phyloP scores from a whole-genome alignment of 176 grass and related monocot genomes.

The Triticum turgidum region DNA sequence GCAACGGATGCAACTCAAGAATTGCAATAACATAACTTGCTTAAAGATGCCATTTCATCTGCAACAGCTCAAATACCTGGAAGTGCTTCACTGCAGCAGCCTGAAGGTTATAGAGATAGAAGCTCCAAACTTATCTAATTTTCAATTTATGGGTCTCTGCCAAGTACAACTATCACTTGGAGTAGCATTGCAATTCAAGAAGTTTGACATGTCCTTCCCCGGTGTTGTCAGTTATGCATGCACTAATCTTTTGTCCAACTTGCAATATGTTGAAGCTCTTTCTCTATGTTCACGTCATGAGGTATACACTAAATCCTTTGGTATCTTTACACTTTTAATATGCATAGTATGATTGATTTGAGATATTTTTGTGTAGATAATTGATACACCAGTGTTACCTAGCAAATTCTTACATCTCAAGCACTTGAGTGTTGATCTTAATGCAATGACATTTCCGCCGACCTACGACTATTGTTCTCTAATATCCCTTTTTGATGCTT shows the following conservation, averaged over 20 bases:
- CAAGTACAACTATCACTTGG: neutral
- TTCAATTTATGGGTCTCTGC: neutral
- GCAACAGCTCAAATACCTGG: neutral
- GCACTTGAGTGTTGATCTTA: neutral
- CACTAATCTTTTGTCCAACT: neutral
- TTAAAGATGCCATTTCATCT: neutral
- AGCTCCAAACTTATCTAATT: neutral
- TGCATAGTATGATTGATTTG: neutral
- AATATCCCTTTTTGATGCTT: slow-evolving; percentile 9
- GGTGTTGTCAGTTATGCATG: neutral
- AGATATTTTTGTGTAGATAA: neutral
- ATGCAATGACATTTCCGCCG: neutral
- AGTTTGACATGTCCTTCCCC: neutral
- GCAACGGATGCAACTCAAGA: neutral
- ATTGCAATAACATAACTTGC: neutral
- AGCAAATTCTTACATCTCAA: slow-evolving; percentile 9
- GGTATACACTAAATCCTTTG: neutral
- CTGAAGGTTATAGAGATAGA: neutral
- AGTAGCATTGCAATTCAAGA: neutral
- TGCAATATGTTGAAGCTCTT: neutral
- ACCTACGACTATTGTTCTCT: slow-evolving; percentile 11
- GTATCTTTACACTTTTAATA: no score
- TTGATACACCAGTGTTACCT: neutral
- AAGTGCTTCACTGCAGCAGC: neutral
- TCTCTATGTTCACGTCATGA: accelerated